These are phyloP conservation scores for Alisma plantagoaquatica DNA, from an alignment of 106 monocot genomes.

Conservation along the genomic window DNA sequence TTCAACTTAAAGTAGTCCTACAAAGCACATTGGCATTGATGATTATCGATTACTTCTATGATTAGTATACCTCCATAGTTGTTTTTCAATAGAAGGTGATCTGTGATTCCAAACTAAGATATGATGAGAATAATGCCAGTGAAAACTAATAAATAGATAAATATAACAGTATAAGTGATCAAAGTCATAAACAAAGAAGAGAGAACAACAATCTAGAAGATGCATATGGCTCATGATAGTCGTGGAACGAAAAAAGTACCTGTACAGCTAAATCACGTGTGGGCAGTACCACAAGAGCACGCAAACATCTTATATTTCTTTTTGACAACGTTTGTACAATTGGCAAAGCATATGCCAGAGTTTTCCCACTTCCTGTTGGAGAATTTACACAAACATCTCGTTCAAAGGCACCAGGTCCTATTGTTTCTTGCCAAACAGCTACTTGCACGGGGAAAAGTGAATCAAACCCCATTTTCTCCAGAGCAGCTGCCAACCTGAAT, in stretches of 20 bases:
- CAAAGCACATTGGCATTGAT: too few species aligned
- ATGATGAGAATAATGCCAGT: too few species aligned
- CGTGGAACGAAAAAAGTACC: conserved; percentile 29
- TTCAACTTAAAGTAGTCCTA: too few species aligned
- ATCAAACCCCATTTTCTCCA: conserved; percentile 43
- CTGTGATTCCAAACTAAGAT: too few species aligned
- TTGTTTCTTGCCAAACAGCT: conserved; percentile 78
- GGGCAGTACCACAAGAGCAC: conserved; percentile 79
- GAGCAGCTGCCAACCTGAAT: conserved; percentile 48
- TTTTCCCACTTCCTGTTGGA: conserved; percentile 97
- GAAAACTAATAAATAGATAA: too few species aligned
- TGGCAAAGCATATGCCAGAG: conserved; percentile 89
- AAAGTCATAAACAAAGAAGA: too few species aligned
- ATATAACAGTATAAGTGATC: too few species aligned
- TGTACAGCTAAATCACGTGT: conserved; percentile 86
- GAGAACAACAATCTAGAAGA: too few species aligned
- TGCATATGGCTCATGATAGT: too few species aligned
- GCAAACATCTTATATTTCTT: conserved; percentile 53
- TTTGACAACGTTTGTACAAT: conserved; percentile 80
- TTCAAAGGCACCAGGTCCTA: conserved; percentile 85
- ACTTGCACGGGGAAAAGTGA: conserved; percentile 91
- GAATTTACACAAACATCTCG: conserved; percentile 94
- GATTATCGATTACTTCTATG: too few species aligned
- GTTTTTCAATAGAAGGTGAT: too few species aligned
- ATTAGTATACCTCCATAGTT: too few species aligned